These are phyloP conservation scores for Blastomyces silverae DNA, from an alignment of 2,329 filamentous ascomycete species.

Conservation along the genomic window DNA sequence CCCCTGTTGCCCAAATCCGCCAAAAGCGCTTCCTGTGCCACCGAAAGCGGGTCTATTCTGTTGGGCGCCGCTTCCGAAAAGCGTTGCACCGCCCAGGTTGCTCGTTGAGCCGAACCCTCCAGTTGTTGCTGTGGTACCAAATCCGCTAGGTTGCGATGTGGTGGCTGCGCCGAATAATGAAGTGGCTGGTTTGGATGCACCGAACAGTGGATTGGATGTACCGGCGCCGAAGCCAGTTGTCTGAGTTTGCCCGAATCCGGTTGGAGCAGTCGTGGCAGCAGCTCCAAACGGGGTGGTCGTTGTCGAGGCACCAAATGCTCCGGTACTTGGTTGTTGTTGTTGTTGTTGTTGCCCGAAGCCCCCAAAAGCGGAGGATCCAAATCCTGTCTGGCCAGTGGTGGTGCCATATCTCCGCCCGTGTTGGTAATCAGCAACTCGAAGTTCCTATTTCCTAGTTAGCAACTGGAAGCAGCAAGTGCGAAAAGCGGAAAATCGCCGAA, in stretches of 20 bases:
- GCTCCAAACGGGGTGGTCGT: slow-evolving; percentile 38
- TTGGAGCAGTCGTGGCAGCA: slow-evolving; percentile 32
- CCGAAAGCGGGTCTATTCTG: slow-evolving; percentile 37
- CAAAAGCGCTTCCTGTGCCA: slow-evolving; percentile 33
- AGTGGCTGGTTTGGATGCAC: slow-evolving; percentile 39
- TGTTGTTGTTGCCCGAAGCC: slow-evolving; percentile 40
- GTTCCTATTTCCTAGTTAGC: slow-evolving; percentile 46
- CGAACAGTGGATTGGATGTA: slow-evolving; percentile 39
- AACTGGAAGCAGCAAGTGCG: background rate
- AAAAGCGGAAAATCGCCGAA: too few relatives aligned
- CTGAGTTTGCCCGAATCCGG: slow-evolving; percentile 42
- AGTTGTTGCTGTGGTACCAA: slow-evolving; percentile 32
- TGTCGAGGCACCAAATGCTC: slow-evolving; percentile 39
- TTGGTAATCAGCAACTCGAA: slow-evolving; percentile 78
- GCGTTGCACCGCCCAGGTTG: slow-evolving; percentile 28
- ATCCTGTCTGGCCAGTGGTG: slow-evolving; percentile 70
- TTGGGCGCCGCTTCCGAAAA: slow-evolving; percentile 33
- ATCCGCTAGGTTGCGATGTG: slow-evolving; percentile 34
- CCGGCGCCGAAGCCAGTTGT: slow-evolving; percentile 36
- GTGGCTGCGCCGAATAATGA: slow-evolving; percentile 33
- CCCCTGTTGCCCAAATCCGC: slow-evolving; percentile 36
- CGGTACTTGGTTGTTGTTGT: slow-evolving; percentile 27
- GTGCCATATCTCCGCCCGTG: slow-evolving; percentile 81
- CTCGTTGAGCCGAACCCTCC: slow-evolving; percentile 32
- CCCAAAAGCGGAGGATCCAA: slow-evolving; percentile 59